Percentiles rank a stretch among this genome's conserved stretches.
Conservation (phyloP, 2,329 filamentous ascomycete species). For the Trichoderma gracile region DNA sequence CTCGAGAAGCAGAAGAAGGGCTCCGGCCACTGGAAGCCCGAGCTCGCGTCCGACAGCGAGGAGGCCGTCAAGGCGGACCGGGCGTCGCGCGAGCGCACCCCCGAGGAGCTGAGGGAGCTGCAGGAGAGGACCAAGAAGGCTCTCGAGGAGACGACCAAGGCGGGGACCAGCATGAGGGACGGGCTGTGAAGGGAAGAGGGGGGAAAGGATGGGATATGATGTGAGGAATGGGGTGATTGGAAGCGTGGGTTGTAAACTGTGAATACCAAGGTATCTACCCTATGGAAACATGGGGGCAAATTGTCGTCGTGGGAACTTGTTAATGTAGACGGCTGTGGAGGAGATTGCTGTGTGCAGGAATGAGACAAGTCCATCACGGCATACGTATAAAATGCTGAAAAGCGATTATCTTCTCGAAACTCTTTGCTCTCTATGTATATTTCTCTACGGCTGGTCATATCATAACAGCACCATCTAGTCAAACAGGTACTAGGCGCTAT, state of each 20-base stretch:
- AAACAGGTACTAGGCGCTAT: too few relatives aligned
- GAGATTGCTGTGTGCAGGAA: too few relatives aligned
- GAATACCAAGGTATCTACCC: too few relatives aligned
- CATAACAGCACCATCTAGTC: too few relatives aligned
- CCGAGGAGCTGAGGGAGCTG: constrained; percentile 49
- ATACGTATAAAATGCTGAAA: too few relatives aligned
- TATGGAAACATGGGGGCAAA: too few relatives aligned
- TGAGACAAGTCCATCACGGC: too few relatives aligned
- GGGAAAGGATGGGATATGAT: background rate
- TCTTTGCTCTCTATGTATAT: too few relatives aligned
- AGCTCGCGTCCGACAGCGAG: constrained; percentile 77
- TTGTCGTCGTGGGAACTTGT: too few relatives aligned
- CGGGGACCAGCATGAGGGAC: constrained; percentile 50
- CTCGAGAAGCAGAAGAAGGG: constrained; percentile 69
- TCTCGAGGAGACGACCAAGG: constrained; percentile 49
- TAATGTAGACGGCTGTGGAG: too few relatives aligned
- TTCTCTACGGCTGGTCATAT: too few relatives aligned
- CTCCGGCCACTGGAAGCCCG: constrained; percentile 72
- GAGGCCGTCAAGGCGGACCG: constrained; percentile 72
- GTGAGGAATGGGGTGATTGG: background rate
- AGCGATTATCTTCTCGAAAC: too few relatives aligned
- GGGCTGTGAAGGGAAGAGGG: background rate
- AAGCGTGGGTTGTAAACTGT: background rate
- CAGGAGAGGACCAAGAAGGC: constrained; percentile 60
- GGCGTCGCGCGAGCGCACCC: constrained; percentile 30